Base-by-base conservation (phyloP, 2,329 filamentous ascomycete genomes). In the Huntiella abstrusa region DNA sequence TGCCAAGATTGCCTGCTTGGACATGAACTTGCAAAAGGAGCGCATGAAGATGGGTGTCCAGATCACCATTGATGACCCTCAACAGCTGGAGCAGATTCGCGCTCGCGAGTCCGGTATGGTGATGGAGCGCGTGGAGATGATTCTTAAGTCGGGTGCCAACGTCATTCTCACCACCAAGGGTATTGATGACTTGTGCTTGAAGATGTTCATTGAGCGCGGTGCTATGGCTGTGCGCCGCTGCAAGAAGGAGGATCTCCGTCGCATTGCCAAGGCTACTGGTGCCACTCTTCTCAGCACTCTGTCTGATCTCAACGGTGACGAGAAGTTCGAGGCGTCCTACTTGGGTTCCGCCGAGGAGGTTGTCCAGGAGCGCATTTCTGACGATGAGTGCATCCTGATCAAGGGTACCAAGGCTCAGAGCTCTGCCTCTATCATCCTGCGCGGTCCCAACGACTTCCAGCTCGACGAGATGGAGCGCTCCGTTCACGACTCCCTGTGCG, bases 381-480 rank as follows among this genome's bases (percentile, higher is more conserved):
- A 98, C 57, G 91, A 98, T 55, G 91, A 98, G 69, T 96, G 88
- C 64, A 98, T 98, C 54, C 67, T 98, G 52, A 74, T 98, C 60
- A 94, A 91, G 70, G 88, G 88, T 47, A 94, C 91, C 57, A 96
- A 95, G 69, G 75, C 82, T 22, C 85, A 91, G 65, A 91, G 82
- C 3, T 93, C 87, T 5, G 87, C 91, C 28, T 98, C 91, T 13
- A 86, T 95, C 63, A 92, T 98, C 55, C 81, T 98, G 46, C 83
- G 91, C 49, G 91, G 91, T 40, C 73, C 91, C 55, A 96, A 98
- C 64, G 91, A 98, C 63, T 96, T 83, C 67, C 84, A 85, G 51
- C 76, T 98, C 28, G 91, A 98, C 58, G 91, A 98, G 71, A 98
- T 96, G 88, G 91, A 98, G 71, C 83, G 91, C 53, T 96, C 91